Evolutionary conservation across 768 basidiomycete genomes (phyloP).

Genomic region (Collybia sp.): DNA sequence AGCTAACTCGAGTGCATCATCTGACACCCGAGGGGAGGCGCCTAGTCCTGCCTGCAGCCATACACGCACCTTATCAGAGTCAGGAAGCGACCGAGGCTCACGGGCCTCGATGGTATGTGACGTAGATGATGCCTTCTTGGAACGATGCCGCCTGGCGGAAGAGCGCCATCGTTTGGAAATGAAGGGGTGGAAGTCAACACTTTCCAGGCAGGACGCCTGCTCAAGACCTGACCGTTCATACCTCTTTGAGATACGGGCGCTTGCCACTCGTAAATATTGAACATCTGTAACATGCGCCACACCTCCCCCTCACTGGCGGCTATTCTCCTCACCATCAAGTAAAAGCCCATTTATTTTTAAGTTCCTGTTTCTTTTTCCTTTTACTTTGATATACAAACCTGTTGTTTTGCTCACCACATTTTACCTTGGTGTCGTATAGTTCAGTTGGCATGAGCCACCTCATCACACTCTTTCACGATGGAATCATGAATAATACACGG

Average conservation of each 20-base stretch:
- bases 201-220: slow-evolving; percentile 31
- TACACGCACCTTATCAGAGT: slow-evolving; percentile 66
- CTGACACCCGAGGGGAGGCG: slow-evolving; percentile 29
- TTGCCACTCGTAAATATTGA: slow-evolving; percentile 83
- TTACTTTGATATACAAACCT: slow-evolving; percentile 18
- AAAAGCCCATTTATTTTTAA: slow-evolving; percentile 18
- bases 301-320: slow-evolving; percentile 9
- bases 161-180: slow-evolving; percentile 81
- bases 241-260: slow-evolving; percentile 78
- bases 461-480: slow-evolving; percentile 7
- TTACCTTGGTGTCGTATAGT: not conserved
- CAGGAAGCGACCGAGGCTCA: slow-evolving; percentile 75
- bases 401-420: slow-evolving; percentile 12
- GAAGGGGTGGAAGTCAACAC: slow-evolving; percentile 65
- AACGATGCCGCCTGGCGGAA: slow-evolving; percentile 71
- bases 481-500: too few relatives aligned
- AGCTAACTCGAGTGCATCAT: slow-evolving; percentile 14
- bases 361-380: slow-evolving; percentile 14
- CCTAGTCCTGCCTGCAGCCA: slow-evolving; percentile 63
- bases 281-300: slow-evolving; percentile 8
- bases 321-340: slow-evolving; percentile 8
- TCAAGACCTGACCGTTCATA: slow-evolving; percentile 54
- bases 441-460: not conserved
- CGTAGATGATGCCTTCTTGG: slow-evolving; percentile 70
- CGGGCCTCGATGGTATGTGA: slow-evolving; percentile 76